These are phyloP conservation scores for Aspergillus cristatus DNA, from an alignment of 495 filamentous ascomycete genomes.

Conservation along the genomic window DNA sequence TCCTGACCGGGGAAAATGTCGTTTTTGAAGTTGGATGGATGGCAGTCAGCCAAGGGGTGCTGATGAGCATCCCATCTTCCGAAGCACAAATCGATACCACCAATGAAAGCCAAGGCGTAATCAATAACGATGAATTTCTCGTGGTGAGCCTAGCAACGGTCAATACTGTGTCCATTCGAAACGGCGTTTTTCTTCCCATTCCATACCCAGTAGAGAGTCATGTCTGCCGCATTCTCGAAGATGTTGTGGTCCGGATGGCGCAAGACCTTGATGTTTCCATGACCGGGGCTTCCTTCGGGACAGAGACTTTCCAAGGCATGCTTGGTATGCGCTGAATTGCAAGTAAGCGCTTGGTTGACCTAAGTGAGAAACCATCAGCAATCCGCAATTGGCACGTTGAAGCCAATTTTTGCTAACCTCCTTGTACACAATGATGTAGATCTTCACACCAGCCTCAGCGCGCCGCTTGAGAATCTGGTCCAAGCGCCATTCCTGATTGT, in stretches of 20 bases:
- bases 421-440: slow-evolving; percentile 89
- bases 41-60: slow-evolving; percentile 78
- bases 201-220: slow-evolving; percentile 91
- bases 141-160: slow-evolving; percentile 59
- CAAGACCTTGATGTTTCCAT: slow-evolving; percentile 83
- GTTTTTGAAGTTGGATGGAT: slow-evolving; percentile 69
- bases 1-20: slow-evolving; percentile 95
- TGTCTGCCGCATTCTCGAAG: slow-evolving; percentile 86
- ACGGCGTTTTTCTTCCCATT: no score
- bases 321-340: slow-evolving; percentile 90
- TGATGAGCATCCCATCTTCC: slow-evolving; percentile 85
- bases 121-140: slow-evolving; percentile 96
- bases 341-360: slow-evolving; percentile 72
- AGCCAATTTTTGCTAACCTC: slow-evolving; percentile 56
- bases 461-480: slow-evolving; percentile 79
- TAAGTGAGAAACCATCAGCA: slow-evolving; percentile 9
- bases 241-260: slow-evolving; percentile 94
- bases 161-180: no score
- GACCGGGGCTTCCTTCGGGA: slow-evolving; percentile 65
- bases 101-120: slow-evolving; percentile 82
- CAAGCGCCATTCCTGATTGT: slow-evolving; percentile 78
- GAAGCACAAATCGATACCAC: slow-evolving; percentile 92
- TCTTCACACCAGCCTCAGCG: slow-evolving; percentile 88
- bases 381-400: slow-evolving; percentile 2
- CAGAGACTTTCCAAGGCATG: slow-evolving; percentile 73